A percentile compares a stretch with the other conserved stretches of the same genome.
Evolutionary conservation across 805 yeast genomes (phyloP).

Genomic region (Candida parachauliodes): DNA sequence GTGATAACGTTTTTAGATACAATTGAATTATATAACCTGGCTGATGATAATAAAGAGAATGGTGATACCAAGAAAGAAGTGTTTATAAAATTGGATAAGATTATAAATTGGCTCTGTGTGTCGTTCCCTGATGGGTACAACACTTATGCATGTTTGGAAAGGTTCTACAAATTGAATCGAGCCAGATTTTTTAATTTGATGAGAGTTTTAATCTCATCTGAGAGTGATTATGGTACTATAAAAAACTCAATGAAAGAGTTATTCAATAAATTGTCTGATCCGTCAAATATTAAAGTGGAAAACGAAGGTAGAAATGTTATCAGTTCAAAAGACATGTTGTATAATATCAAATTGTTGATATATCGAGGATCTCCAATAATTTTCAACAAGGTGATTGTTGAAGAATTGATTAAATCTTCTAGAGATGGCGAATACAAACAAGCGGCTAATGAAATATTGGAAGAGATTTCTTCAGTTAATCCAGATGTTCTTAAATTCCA

Average conservation of each 20-base stretch:
- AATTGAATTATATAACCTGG: conserved; percentile 38
- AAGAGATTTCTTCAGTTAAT: conserved; percentile 51
- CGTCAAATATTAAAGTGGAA: conserved; percentile 42
- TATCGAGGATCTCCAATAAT: conserved; percentile 59
- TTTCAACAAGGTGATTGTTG: conserved; percentile 63
- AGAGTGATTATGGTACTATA: conserved; percentile 58
- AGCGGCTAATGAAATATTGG: conserved; percentile 52
- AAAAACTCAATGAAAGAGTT: conserved; percentile 63
- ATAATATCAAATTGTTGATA: conserved; percentile 53
- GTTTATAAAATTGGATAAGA: conserved; percentile 45
- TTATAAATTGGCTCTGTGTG: conserved; percentile 57
- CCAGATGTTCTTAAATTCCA: conserved; percentile 68
- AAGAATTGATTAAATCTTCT: conserved; percentile 47
- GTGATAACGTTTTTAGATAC: conserved; percentile 46
- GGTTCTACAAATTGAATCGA: conserved; percentile 54
- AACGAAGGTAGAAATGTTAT: conserved; percentile 24
- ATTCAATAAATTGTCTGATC: conserved; percentile 49
- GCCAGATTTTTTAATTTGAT: conserved; percentile 56
- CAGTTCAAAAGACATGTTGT: conserved; percentile 46
- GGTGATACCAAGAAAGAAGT: conserved; percentile 16
- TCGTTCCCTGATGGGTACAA: conserved; percentile 53
- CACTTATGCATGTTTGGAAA: conserved; percentile 47
- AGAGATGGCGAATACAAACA: conserved; percentile 31
- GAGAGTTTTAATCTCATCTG: conserved; percentile 49
- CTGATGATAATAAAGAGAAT: conserved; percentile 18